Base-by-base conservation (phyloP, 1,284 basidiomycete genomes). In the Cryptococcus sp. region DNA sequence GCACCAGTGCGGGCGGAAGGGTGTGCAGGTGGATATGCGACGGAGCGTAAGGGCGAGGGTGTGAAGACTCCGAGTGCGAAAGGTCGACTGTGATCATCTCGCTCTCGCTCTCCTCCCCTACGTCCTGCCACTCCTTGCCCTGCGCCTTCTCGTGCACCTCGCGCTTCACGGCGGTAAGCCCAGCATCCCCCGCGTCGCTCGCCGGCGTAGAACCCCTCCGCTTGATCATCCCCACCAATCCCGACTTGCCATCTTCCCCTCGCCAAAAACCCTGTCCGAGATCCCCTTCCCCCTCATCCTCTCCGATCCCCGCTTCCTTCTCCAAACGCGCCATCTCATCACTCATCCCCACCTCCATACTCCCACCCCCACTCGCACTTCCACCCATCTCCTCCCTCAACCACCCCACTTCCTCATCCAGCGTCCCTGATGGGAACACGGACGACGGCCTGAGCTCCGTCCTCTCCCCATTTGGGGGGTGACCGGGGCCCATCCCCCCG, bases 221-320 rank as follows among this genome's bases (percentile, higher is more conserved):
- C 20, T 50, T 33, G 28, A 33, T 9, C 28, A 33, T 33, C 28
- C 28, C 28, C 28, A 33, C 28, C 28, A 33, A 33, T 9, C 28
- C 28, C 28, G 28, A 33, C 56, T 35, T 55, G 53, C 60, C 56
- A 51, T 56, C 55, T 58, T 62, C 60, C 61, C 58, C 55, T 38
- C 44, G 24, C 18, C 53, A 58, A 63, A 63, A 63, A 63, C 40
- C 61, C 58, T 24, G 36, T 35, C 37, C 52, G 11, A 18, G 13
- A 21, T 40, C 46, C 23, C n/a, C 39, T 38, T 33, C 23, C 36
- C 21, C 28, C 12, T 15, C 28, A 33, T 33, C 4, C 28, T 33
- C 28, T 9, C 28, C 28, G 28, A 33, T 9, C 28, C 28, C 28
- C 28, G 28, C 28, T 9, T 33, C 28, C 28, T 9, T 33, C 28